Percentiles rank a stretch among this genome's conserved stretches.
phyloP scores from a whole-genome alignment of 2,329 filamentous ascomycete genomes.

The Tolypocladium amazonense region DNA sequence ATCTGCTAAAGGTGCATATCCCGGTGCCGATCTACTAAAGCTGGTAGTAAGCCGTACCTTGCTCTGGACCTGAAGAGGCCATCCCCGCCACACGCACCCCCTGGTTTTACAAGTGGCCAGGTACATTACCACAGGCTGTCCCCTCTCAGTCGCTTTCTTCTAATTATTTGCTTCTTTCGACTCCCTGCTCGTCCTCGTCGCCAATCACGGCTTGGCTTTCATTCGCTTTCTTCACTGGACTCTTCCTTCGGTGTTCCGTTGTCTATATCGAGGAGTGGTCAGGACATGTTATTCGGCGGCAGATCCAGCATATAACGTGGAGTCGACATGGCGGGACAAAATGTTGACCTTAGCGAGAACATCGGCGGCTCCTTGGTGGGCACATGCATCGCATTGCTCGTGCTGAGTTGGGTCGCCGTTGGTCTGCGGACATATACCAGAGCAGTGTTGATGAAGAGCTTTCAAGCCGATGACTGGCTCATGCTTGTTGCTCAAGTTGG shows the following conservation, averaged over 20 bases:
- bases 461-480: conserved; percentile 42
- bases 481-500: conserved; percentile 38
- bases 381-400: conserved; percentile 25
- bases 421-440: conserved; percentile 33
- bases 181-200: neutral
- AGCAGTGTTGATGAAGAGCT: conserved; percentile 29
- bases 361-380: conserved; percentile 26
- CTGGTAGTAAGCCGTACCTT: neutral
- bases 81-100: neutral
- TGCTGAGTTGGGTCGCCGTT: conserved; percentile 30
- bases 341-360: conserved; percentile 24
- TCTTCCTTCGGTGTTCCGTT: neutral
- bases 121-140: neutral
- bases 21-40: neutral
- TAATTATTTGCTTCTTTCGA: neutral
- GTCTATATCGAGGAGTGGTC: neutral
- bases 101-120: neutral
- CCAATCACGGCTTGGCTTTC: neutral
- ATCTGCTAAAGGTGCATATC: neutral
- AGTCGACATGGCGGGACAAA: conserved; percentile 18
- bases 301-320: neutral
- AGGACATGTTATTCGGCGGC: neutral
- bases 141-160: neutral
- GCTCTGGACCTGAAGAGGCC: neutral
- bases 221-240: too few relatives aligned